A percentile compares a stretch with the other conserved stretches of the same genome.
phyloP scores from a whole-genome alignment of 441 rosid species.

The Populus hybrid region DNA sequence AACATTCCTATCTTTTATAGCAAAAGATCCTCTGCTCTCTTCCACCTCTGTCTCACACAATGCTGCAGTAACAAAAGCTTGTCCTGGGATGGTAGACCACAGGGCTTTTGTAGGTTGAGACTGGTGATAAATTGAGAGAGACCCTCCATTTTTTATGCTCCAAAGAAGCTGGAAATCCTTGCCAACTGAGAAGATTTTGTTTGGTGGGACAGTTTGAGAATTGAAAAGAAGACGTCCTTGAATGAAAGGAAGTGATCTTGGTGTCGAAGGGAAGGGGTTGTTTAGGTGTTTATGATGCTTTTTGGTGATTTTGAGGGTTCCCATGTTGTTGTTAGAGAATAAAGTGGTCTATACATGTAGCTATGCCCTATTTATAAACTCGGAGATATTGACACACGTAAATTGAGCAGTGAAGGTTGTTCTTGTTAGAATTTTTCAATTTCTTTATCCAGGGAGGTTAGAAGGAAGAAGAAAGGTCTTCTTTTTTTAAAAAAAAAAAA shows the following conservation, averaged over 20 bases:
- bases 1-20: slow-evolving; percentile 34
- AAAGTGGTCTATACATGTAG: neutral
- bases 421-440: neutral
- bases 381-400: neutral
- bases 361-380: slow-evolving; percentile 1
- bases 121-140: slow-evolving; percentile 40
- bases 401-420: neutral
- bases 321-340: slow-evolving; percentile 20
- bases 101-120: slow-evolving; percentile 40
- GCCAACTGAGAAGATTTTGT: slow-evolving; percentile 39
- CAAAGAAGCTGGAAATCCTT: slow-evolving; percentile 51
- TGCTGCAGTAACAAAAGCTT: slow-evolving; percentile 58
- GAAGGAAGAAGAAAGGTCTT: neutral
- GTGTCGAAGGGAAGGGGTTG: slow-evolving; percentile 57
- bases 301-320: slow-evolving; percentile 42
- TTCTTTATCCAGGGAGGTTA: neutral
- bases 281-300: slow-evolving; percentile 58
- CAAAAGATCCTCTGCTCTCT: slow-evolving; percentile 71
- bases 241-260: slow-evolving; percentile 41
- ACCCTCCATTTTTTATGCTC: slow-evolving; percentile 43
- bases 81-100: slow-evolving; percentile 59
- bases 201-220: slow-evolving; percentile 26
- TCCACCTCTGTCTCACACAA: slow-evolving; percentile 53
- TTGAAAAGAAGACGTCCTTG: slow-evolving; percentile 41
- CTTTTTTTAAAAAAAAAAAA: too few relatives aligned